These are phyloP conservation scores for Fusarium citri DNA, from an alignment of 2,329 filamentous ascomycete genomes.

Conservation along the genomic window DNA sequence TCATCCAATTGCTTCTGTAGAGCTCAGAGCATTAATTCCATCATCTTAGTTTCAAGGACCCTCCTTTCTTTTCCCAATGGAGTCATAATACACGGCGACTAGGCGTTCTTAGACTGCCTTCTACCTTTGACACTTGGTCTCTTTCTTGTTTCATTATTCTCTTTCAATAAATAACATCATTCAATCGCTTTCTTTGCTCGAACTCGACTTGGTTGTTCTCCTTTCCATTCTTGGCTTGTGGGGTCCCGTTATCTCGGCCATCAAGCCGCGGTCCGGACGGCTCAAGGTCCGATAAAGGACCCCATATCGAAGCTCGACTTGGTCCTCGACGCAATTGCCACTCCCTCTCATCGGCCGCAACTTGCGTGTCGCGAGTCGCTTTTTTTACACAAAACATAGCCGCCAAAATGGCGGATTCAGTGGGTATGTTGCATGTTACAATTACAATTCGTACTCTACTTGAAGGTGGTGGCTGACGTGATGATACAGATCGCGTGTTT, in stretches of 20 bases:
- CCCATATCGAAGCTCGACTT: conserved; percentile 34
- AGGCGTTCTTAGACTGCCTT: conserved; percentile 22
- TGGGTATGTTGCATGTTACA: conserved; percentile 42
- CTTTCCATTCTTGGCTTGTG: conserved; percentile 33
- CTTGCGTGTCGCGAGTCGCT: conserved; percentile 30
- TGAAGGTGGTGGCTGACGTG: conserved; percentile 33
- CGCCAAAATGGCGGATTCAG: conserved; percentile 47
- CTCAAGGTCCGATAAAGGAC: conserved; percentile 44
- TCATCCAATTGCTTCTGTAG: conserved; percentile 36
- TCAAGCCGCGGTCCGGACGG: conserved; percentile 47
- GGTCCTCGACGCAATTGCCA: conserved; percentile 29
- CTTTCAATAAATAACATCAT: conserved; percentile 4
- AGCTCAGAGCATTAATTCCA: conserved; percentile 19
- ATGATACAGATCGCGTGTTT: conserved; percentile 86
- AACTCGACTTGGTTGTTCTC: conserved; percentile 9
- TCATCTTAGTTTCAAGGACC: conserved; percentile 25
- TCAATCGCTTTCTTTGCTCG: conserved; percentile 1
- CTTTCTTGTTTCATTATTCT: conserved; percentile 11
- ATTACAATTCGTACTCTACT: background rate
- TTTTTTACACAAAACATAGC: conserved; percentile 17
- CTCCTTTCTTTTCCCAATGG: conserved; percentile 38
- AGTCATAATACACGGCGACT: conserved; percentile 36
- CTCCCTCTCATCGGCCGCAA: conserved; percentile 25
- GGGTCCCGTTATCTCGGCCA: conserved; percentile 45
- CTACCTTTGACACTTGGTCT: conserved; percentile 6